These are phyloP conservation scores for Nepenthes mirabilis DNA, from an alignment of 148 eudicot species.

Conservation along the genomic window DNA sequence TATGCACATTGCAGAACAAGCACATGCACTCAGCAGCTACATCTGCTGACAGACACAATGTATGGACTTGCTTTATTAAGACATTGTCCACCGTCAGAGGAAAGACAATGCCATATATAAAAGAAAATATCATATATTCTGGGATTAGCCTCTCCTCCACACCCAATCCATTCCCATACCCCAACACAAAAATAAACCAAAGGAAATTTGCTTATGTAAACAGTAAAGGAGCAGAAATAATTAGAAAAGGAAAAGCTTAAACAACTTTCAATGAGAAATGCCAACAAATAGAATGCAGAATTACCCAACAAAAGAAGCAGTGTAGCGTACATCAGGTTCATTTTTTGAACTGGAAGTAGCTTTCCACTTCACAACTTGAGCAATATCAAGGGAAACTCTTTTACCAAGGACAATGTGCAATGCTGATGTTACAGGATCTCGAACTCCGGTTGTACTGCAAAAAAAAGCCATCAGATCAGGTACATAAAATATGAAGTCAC, in stretches of 20 bases:
- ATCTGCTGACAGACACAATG: too few species aligned
- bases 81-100: too few species aligned
- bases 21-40: too few species aligned
- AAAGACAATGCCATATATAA: too few species aligned
- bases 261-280: not conserved
- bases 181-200: too few species aligned
- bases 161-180: too few species aligned
- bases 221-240: not conserved
- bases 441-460: constrained; percentile 83
- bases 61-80: too few species aligned
- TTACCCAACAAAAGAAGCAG: constrained; percentile 98
- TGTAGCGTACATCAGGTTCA: constrained; percentile 85
- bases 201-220: too few species aligned
- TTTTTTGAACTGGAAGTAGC: constrained; percentile 40
- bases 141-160: too few species aligned
- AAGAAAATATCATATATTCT: too few species aligned
- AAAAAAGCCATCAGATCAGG: constrained; percentile 1
- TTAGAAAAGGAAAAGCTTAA: not conserved
- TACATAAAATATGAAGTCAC: not conserved
- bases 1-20: too few species aligned
- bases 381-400: constrained; percentile 83
- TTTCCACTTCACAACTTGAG: constrained; percentile 95
- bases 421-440: constrained; percentile 93
- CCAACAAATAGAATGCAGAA: not conserved
- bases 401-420: constrained; percentile 90